Evolutionary conservation across 495 filamentous ascomycete species (phyloP), one percentile per base, ranked within the genome.

Genomic region (Penicillium egyptiacum): DNA sequence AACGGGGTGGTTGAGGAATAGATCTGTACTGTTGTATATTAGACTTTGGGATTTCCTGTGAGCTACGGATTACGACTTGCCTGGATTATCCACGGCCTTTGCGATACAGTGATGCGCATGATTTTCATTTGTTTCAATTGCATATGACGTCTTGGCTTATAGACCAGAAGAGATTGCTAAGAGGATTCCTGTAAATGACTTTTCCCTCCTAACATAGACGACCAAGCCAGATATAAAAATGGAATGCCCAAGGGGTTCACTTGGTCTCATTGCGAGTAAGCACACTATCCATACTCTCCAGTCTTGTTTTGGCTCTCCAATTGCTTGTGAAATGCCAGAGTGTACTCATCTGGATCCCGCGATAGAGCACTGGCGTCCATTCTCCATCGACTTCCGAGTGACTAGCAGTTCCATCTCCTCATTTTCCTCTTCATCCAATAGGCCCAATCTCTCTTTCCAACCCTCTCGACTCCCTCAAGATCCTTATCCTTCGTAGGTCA

Each of bases 41-140:
- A 66, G 61, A 64, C 52, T 42, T 55, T 50, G 61, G 50, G 39
- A 56, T 54, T 66, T 65, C 66, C 53, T 64, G 61, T 54, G 49
- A 65, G 64, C 59, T 63, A 70, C 63, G 67, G 65, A 69, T 70
- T 63, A 72, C 60, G 70, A 71, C 50, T 51, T 61, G 52, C 57
- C 57, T 58, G 61, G 50, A 52, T 44, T 44, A 44, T 53, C 31
- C 43, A 57, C 41, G 66, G 45, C 48, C 39, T 52, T 60, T 58
- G 59, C 52, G 52, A 68, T 66, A 68, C 58, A 63, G 60, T 66
- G 65, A 61, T 60, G 62, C 60, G 64, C 63, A 63, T 63, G 59
- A 60, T 47, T 61, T 45, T 61, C 50, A 39, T 52, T 57, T 58
- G 40, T 56, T 49, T 33, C 44, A 52, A 41, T 56, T 55, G 53